Conservation (phyloP, 805 yeast genomes). For the Kazachstania taianensis region DNA sequence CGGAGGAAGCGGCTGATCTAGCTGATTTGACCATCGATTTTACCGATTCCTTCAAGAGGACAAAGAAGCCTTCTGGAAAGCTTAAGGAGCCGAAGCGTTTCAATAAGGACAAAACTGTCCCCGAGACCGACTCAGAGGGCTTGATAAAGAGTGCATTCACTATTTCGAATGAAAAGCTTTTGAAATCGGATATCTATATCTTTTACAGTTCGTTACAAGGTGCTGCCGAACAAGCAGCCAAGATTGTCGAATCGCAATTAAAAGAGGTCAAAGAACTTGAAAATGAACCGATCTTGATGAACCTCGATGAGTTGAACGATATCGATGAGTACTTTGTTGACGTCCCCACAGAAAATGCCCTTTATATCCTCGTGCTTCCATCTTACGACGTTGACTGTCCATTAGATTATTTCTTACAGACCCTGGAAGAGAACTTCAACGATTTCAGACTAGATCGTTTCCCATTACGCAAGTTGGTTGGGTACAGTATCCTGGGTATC, state of each 20-base stretch:
- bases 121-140: slow-evolving; percentile 20
- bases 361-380: slow-evolving; percentile 71
- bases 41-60: slow-evolving; percentile 27
- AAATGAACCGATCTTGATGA: slow-evolving; percentile 43
- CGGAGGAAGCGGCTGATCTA: slow-evolving; percentile 6
- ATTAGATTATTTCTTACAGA: slow-evolving; percentile 74
- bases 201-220: slow-evolving; percentile 86
- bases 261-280: slow-evolving; percentile 19
- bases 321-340: slow-evolving; percentile 71
- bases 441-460: slow-evolving; percentile 81
- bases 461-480: slow-evolving; percentile 59
- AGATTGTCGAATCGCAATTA: slow-evolving; percentile 35
- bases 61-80: slow-evolving; percentile 4
- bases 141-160: slow-evolving; percentile 28
- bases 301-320: slow-evolving; percentile 76
- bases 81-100: slow-evolving; percentile 8
- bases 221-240: slow-evolving; percentile 62
- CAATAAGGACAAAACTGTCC: slow-evolving; percentile 2
- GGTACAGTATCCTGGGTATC: slow-evolving; percentile 77
- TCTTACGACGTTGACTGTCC: slow-evolving; percentile 92
- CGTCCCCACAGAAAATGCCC: slow-evolving; percentile 43
- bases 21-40: slow-evolving; percentile 31
- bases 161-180: slow-evolving; percentile 33
- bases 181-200: slow-evolving; percentile 50
- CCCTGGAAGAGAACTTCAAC: slow-evolving; percentile 66